These are phyloP conservation scores for Trypanosoma grayi DNA, from an alignment of 208 protist species.

Conservation along the genomic window DNA sequence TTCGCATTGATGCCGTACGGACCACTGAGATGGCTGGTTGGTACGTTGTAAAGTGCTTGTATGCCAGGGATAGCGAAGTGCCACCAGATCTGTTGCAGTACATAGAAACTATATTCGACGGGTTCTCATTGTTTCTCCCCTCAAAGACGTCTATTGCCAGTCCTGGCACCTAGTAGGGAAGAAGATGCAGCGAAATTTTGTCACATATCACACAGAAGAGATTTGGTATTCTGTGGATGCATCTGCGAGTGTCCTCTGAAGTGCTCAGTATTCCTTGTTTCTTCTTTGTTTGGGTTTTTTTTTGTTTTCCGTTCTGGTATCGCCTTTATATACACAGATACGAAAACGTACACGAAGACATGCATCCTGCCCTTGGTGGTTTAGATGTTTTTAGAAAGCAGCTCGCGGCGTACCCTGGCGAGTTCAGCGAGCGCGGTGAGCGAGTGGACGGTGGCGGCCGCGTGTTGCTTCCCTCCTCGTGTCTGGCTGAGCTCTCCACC, in stretches of 20 bases:
- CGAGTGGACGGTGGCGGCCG: constrained; percentile 77
- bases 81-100: constrained; percentile 44
- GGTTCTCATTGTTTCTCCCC: not conserved
- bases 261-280: constrained; percentile 1
- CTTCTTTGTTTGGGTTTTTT: not conserved
- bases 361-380: constrained; percentile 2
- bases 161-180: not conserved
- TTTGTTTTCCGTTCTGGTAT: constrained; percentile 4
- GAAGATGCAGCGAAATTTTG: not conserved
- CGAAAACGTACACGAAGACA: not conserved
- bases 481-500: constrained; percentile 66
- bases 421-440: constrained; percentile 25
- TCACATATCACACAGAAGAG: too few species aligned
- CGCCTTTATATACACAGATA: too few species aligned
- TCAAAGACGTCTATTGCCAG: not conserved
- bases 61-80: constrained; percentile 23
- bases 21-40: constrained; percentile 24
- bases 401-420: constrained; percentile 21
- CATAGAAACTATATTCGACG: constrained; percentile 30
- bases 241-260: too few species aligned
- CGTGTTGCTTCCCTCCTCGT: constrained; percentile 80
- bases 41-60: constrained; percentile 48
- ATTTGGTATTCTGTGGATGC: too few species aligned
- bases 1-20: constrained; percentile 40
- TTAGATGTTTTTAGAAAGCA: constrained; percentile 24